Percentiles rank a stretch among this genome's conserved stretches.
Evolutionary conservation across 169 alveolate genomes (phyloP).

Genomic region (Cryptosporidium bovis): DNA sequence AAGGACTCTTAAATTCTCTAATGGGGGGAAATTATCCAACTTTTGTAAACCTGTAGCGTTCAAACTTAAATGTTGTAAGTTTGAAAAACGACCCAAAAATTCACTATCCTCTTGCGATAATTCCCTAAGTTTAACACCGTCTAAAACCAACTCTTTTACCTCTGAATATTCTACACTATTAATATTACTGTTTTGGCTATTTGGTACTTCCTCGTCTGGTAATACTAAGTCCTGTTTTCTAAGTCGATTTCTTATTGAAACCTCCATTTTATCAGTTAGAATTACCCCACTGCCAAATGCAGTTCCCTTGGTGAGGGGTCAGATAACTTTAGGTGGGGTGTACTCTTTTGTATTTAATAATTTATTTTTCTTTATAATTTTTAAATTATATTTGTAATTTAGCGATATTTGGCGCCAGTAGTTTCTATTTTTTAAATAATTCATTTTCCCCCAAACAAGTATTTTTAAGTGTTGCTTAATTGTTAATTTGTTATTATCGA

Average conservation of each 20-base stretch:
- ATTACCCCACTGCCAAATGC: constrained; percentile 36
- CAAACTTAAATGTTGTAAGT: constrained; percentile 84
- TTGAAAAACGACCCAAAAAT: constrained; percentile 82
- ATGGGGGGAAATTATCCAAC: constrained; percentile 83
- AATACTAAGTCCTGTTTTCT: constrained; percentile 65
- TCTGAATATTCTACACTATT: constrained; percentile 64
- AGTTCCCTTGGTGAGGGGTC: not conserved
- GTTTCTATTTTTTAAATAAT: too few relatives aligned
- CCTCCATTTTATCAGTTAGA: constrained; percentile 41
- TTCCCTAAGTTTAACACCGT: constrained; percentile 84
- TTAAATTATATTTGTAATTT: too few relatives aligned
- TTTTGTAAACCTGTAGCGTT: constrained; percentile 89
- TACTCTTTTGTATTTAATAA: not conserved
- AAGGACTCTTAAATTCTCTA: constrained; percentile 84
- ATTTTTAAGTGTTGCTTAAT: too few relatives aligned
- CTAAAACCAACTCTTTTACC: constrained; percentile 84
- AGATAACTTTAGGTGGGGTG: constrained; percentile 1
- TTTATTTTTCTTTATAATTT: too few relatives aligned
- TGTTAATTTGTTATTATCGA: too few relatives aligned
- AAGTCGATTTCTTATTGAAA: constrained; percentile 69
- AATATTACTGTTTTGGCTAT: constrained; percentile 31
- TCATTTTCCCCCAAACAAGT: too few relatives aligned
- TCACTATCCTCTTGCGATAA: constrained; percentile 82
- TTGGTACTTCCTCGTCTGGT: constrained; percentile 68
- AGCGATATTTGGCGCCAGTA: too few relatives aligned